Base-by-base conservation (phyloP, 345 rosid genomes). In the Eucalyptus polybractea region DNA sequence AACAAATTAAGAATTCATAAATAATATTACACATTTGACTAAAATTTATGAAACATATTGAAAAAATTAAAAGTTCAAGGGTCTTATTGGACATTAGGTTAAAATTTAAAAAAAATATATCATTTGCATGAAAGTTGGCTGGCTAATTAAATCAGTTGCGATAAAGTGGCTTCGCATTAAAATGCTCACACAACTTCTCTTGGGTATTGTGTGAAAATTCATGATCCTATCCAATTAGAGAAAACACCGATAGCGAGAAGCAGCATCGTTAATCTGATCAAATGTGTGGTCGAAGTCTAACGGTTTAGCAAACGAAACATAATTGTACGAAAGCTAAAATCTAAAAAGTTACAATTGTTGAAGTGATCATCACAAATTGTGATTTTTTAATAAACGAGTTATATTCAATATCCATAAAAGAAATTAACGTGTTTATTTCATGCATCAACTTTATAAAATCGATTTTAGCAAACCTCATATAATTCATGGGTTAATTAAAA, bases 1-100 rank as follows among this genome's bases (percentile, higher is more conserved):
- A 24, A 24, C 6, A 56, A 2, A 56, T 56, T 2, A 56, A 56
- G 0, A 10, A 1, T 56, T 56, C 1, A 56, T 56, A 2, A 1
- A 56, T 9, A 56, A 56, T 2, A 56, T 56, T 54, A 2, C 11
- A 21, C 0, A 22, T 9, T 22, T 0, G 1, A 5, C 1, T 22
- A 56, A 22, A 56, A 0, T 56, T 2, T 2, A 24, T 56, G 2
- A 56, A 56, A 2, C 3, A 8, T 4, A 2, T 56, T 56, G 0
- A 53, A 53, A 53, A 53, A 7, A 3, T 53, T 53, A 2, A 19
- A 53, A 53, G 5, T 53, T 53, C 58, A 53, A 53, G 10, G 0
- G 25, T 0, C 62, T 0, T 56, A 56, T 24, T 56, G 6, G 6
- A 24, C 1, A 56, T 56, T 24, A 10, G 62, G 29, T 0, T 56